phyloP scores from a whole-genome alignment of 169 alveolate genomes.

The Plasmodium berghei region DNA sequence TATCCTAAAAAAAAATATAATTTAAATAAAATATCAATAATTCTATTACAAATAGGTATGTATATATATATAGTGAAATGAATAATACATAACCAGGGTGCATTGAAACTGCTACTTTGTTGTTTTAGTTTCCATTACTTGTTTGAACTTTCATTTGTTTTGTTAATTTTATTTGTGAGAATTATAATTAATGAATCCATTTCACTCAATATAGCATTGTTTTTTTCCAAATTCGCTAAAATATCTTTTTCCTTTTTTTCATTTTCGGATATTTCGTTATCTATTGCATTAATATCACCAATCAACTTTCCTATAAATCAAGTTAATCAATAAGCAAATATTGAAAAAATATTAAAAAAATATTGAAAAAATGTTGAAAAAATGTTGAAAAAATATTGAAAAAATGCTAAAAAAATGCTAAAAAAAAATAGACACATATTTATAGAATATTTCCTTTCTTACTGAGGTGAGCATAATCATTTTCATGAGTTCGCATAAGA shows the following conservation, averaged over 20 bases:
- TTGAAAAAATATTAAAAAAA: neutral
- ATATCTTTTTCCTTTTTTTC: constrained; percentile 41
- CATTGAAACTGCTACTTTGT: neutral
- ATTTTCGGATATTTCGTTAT: constrained; percentile 4
- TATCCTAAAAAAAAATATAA: constrained; percentile 1
- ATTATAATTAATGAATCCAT: constrained; percentile 22
- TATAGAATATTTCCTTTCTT: neutral
- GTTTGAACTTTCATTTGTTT: constrained; percentile 4
- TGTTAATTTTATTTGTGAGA: constrained; percentile 32
- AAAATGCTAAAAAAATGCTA: neutral
- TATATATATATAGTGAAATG: neutral
- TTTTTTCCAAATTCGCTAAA: constrained; percentile 28
- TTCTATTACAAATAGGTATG: neutral
- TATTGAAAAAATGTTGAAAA: neutral
- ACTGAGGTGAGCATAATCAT: constrained; percentile 35
- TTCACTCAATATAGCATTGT: constrained; percentile 1
- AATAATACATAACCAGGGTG: neutral
- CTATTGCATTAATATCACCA: constrained; percentile 18
- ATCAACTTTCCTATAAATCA: constrained; percentile 27
- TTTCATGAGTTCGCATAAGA: constrained; percentile 53
- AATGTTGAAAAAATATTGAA: neutral
- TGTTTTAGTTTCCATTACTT: neutral
- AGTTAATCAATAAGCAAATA: neutral
- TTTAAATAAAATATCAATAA: neutral
- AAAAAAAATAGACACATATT: neutral